Evolutionary conservation across 2,329 filamentous ascomycete species (phyloP).

Genomic region (Chrysoporthe austroafricana): DNA sequence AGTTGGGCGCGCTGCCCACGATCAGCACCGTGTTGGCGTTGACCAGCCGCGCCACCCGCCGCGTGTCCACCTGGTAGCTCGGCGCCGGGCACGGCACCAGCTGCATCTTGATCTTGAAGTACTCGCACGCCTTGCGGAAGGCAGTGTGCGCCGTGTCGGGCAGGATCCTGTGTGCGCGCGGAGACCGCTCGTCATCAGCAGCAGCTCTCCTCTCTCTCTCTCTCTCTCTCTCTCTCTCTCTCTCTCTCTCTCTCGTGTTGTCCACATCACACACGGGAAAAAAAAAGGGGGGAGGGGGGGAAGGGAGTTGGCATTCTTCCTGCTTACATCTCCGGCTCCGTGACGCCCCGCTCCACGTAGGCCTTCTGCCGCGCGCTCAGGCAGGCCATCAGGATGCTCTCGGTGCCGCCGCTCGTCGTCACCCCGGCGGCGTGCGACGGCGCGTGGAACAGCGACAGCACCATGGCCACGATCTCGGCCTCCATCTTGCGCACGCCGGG

Average conservation of each 20-base stretch:
- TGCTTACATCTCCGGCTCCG: slow-evolving; percentile 90
- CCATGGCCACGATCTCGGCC: slow-evolving; percentile 96
- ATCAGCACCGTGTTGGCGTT: slow-evolving; percentile 94
- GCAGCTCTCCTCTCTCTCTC: too few relatives aligned
- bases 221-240: too few relatives aligned
- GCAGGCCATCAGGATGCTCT: slow-evolving; percentile 96
- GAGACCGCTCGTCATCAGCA: too few relatives aligned
- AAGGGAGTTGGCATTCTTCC: too few relatives aligned
- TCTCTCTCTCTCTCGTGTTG: too few relatives aligned
- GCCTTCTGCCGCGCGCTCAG: slow-evolving; percentile 89
- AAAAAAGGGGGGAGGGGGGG: background rate
- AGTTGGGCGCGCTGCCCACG: slow-evolving; percentile 95
- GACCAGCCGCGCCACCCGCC: slow-evolving; percentile 79
- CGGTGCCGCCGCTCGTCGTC: slow-evolving; percentile 89
- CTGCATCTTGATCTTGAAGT: slow-evolving; percentile 96
- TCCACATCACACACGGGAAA: background rate
- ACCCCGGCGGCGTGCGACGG: slow-evolving; percentile 85
- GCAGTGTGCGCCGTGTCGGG: slow-evolving; percentile 94
- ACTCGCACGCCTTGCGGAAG: slow-evolving; percentile 91
- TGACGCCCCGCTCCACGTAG: slow-evolving; percentile 81
- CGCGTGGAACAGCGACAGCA: slow-evolving; percentile 85
- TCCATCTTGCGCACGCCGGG: slow-evolving; percentile 99
- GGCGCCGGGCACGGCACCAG: slow-evolving; percentile 86
- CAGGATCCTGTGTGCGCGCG: slow-evolving; percentile 67
- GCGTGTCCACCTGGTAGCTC: slow-evolving; percentile 79